These are phyloP conservation scores for Kalanchoe fedtschenkoi DNA, from an alignment of 164 flowering plant species.

Conservation along the genomic window DNA sequence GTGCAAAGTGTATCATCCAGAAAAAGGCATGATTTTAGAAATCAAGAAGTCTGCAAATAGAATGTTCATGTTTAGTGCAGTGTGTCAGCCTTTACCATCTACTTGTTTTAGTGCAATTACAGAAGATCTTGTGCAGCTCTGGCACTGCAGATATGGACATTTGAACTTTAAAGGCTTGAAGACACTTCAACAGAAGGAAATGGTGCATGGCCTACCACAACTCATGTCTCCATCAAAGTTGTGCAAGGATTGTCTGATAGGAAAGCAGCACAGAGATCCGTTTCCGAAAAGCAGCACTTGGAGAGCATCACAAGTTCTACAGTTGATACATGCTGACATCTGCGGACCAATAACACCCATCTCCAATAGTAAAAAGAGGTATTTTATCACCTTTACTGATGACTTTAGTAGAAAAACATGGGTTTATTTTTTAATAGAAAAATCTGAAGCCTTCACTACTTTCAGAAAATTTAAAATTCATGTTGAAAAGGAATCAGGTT, in stretches of 20 bases:
- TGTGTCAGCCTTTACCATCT: neutral
- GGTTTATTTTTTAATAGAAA: neutral
- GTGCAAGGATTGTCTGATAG: neutral
- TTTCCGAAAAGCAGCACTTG: neutral
- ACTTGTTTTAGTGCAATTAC: neutral
- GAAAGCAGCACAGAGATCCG: neutral
- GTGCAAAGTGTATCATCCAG: neutral
- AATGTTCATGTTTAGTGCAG: neutral
- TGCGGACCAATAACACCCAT: neutral
- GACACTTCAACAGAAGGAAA: neutral
- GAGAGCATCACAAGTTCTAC: neutral
- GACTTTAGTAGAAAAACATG: conserved; percentile 1
- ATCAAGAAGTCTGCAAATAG: neutral
- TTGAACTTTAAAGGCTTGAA: neutral
- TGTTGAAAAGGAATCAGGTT: conserved; percentile 5
- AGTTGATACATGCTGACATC: conserved; percentile 5
- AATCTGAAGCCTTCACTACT: neutral
- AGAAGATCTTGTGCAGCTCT: neutral
- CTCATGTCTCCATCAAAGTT: neutral
- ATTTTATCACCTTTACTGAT: conserved; percentile 9
- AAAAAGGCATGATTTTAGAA: neutral
- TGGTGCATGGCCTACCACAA: neutral
- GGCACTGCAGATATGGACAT: conserved; percentile 2
- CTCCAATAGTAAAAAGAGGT: neutral
- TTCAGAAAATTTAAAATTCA: conserved; percentile 6